Base-by-base conservation (phyloP, 805 yeast genomes). In the Nakazawaea holstii region DNA sequence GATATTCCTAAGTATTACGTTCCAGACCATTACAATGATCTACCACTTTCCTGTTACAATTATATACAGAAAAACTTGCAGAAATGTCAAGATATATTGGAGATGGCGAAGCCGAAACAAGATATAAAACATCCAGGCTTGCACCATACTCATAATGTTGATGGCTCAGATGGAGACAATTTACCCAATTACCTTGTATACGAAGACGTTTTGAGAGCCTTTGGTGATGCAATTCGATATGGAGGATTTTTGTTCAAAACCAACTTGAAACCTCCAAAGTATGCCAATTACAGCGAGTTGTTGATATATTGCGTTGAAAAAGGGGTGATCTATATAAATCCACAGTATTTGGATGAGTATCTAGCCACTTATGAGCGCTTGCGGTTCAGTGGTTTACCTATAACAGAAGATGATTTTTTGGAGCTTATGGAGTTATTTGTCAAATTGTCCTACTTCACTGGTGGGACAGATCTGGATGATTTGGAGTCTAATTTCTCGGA, bases 1-100 rank as follows among this genome's bases (percentile, higher is more conserved):
- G 94, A 85, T 53, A 86, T 91, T 15, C 97, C 97, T 0, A 77
- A 84, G 52, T 67, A 79, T 17, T 89, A 88, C 61, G 72, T 90
- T 27, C 91, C 96, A 1, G 70, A 79, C 14, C 76, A 80, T 29
- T 64, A 72, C 6, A 81, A 76, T 49, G 88, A 83, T 55, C 60
- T 83, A 36, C 82, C 87, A 1, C 62, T 61, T n/a, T 60, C 65
- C 2, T 69, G 76, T 49, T 62, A 74, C 37, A 53, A 57, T 6
- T 57, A 64, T 54, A 70, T 83, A 24, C 53, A 61, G 4, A 54
- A 58, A 33, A 75, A 74, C 44, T 64, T 74, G 50, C 59, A 59
- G 1, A 65, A 72, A 41, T 73, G 83, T 43, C 67, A 67, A 41
- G 64, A 64, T 32, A 66, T 79, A 8, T 59, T 67, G 37, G 48